Base-by-base conservation (phyloP, 257 asterid species). In the Henckelia pumila region DNA sequence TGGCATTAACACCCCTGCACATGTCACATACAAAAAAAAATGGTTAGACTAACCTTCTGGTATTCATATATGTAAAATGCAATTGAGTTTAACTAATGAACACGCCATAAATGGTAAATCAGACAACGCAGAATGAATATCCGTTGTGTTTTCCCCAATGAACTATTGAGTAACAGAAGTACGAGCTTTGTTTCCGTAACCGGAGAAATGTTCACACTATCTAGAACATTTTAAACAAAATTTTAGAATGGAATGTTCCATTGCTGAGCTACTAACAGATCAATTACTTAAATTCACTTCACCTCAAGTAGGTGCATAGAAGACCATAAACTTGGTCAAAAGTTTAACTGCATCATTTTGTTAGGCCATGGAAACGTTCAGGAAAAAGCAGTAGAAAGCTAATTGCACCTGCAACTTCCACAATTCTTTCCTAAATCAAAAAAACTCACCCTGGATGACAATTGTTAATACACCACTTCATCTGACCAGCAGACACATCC, bases 401-500 rank as follows among this genome's bases (percentile, higher is more conserved):
- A 71, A 28, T 47, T 64, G 28, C 67, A 72, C n/a, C 22, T 17
- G 40, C 50, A 35, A 53, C 21, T 3, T 25, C 10, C 7, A 4
- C n/a, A 24, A 8, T 55, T 32, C 20, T 17, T 32, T 19, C 40
- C 8, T 6, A 4, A 0, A 23, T 0, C n/a, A 16, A 69, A 22
- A 35, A 50, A 74, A 81, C 94, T 73, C 57, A 90, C 97, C 99
- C 97, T n/a, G 96, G 86, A 78, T 90, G 97, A 62, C 95, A 93
- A 69, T 90, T 88, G 78, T 74, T 78, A 72, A 83, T 76, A 74
- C 85, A 88, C 99, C 99, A 88, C 78, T 91, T 93, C 75, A 90
- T 74, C 76, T 88, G 96, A 55, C 97, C 97, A 14, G 91, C 91
- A 69, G 91, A 66, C 21, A 90, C 95, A 73, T 93, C 97, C 81